Evolutionary conservation across 1,284 basidiomycete species (phyloP).

Genomic region (Anthracocystis walkeri): DNA sequence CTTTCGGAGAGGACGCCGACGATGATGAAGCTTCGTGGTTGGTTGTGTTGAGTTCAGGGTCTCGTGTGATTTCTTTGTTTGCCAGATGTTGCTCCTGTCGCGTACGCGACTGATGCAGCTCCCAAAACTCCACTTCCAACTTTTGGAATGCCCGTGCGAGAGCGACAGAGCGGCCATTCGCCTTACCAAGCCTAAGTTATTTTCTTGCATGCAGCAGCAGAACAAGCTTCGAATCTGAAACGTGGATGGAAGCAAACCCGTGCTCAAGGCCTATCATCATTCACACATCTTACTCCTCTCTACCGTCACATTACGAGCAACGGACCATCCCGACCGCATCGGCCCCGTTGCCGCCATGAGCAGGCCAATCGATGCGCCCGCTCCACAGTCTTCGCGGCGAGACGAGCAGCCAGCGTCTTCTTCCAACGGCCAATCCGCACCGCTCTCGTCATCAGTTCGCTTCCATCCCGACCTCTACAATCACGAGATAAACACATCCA

Average conservation of each 20-base stretch:
- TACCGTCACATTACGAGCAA: neutral
- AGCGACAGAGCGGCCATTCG: neutral
- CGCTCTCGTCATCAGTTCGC: constrained; percentile 33
- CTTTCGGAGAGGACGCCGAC: constrained; percentile 6
- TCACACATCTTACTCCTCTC: neutral
- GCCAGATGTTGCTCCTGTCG: neutral
- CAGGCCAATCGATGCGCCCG: constrained; percentile 34
- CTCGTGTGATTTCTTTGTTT: neutral
- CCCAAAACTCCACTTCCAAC: neutral
- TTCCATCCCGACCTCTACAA: constrained; percentile 16
- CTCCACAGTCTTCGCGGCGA: constrained; percentile 3
- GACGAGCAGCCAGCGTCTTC: neutral
- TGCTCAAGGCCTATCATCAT: neutral
- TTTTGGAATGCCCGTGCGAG: constrained; percentile 17
- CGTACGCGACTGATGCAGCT: neutral
- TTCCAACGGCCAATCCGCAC: constrained; percentile 14
- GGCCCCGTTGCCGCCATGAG: constrained; percentile 16
- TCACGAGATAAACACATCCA: constrained; percentile 10
- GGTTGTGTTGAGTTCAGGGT: constrained; percentile 6
- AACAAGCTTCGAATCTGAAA: neutral
- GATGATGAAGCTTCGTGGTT: neutral
- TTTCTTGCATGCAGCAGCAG: constrained; percentile 1
- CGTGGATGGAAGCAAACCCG: constrained; percentile 4
- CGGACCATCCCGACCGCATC: neutral
- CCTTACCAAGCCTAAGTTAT: neutral